Conservation (phyloP, 2,329 filamentous ascomycete genomes). For the Monosporascus ibericus region DNA sequence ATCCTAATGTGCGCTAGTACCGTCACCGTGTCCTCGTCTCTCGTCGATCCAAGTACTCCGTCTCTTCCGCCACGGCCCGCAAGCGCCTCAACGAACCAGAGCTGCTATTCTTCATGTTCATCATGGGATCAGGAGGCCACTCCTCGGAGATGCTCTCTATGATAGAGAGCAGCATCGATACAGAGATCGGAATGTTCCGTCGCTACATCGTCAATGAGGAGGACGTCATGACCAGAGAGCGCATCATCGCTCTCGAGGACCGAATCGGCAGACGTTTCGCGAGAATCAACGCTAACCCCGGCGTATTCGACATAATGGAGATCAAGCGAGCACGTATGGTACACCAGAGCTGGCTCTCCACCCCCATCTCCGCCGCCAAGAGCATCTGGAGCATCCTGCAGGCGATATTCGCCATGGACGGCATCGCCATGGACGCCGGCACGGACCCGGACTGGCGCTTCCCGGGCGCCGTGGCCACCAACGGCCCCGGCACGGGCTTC, state of each 20-base stretch:
- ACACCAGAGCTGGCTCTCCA: constrained; percentile 72
- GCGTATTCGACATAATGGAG: constrained; percentile 56
- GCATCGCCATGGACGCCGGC: constrained; percentile 3
- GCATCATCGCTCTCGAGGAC: constrained; percentile 53
- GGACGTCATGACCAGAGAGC: constrained; percentile 63
- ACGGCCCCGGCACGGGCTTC: constrained; percentile 84
- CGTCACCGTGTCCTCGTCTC: constrained; percentile 1
- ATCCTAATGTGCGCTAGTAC: constrained; percentile 4
- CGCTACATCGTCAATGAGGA: constrained; percentile 72
- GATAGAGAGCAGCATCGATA: constrained; percentile 55
- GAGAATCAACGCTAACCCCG: constrained; percentile 21
- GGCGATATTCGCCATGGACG: constrained; percentile 37
- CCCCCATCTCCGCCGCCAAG: constrained; percentile 60
- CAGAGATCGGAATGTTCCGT: constrained; percentile 52
- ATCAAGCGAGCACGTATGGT: constrained; percentile 75
- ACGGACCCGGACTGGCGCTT: constrained; percentile 27
- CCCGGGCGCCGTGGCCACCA: constrained; percentile 75
- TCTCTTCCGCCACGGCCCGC: neutral
- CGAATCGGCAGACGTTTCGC: constrained; percentile 22
- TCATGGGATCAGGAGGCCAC: constrained; percentile 90
- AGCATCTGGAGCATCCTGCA: constrained; percentile 59
- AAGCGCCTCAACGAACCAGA: neutral
- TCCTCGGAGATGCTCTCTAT: constrained; percentile 92
- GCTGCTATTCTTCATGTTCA: constrained; percentile 58
- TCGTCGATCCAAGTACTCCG: neutral